These are phyloP conservation scores for Acanthamoeba healyi DNA, from an alignment of 208 protist species.

Conservation along the genomic window DNA sequence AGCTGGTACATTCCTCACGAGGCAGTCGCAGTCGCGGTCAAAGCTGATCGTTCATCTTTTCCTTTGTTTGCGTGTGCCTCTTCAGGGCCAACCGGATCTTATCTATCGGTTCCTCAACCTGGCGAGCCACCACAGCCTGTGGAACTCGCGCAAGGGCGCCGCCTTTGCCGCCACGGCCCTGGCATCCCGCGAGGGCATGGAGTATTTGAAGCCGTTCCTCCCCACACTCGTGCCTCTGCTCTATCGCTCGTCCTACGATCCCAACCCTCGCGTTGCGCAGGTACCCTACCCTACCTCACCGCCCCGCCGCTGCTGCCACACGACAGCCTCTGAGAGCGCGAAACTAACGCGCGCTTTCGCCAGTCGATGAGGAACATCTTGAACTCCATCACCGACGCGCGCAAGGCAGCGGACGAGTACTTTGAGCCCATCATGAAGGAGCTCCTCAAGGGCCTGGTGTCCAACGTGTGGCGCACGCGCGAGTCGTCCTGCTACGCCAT, in stretches of 20 bases:
- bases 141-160: conserved; percentile 86
- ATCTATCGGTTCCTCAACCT: conserved; percentile 86
- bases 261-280: conserved; percentile 80
- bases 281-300: background rate
- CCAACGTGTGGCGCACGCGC: conserved; percentile 81
- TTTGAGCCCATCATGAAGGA: conserved; percentile 84
- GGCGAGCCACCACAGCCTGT: conserved; percentile 83
- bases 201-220: conserved; percentile 80
- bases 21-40: too few relatives aligned
- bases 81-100: conserved; percentile 82
- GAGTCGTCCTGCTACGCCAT: conserved; percentile 75
- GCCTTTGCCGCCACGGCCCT: conserved; percentile 83
- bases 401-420: conserved; percentile 70
- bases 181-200: conserved; percentile 42
- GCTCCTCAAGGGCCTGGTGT: conserved; percentile 78
- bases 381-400: conserved; percentile 48
- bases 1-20: conserved; percentile 78
- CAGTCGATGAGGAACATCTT: conserved; percentile 74
- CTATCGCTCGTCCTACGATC: conserved; percentile 81
- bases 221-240: conserved; percentile 79
- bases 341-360: background rate
- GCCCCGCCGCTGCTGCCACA: too few relatives aligned
- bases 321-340: too few relatives aligned
- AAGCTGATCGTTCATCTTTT: too few relatives aligned
- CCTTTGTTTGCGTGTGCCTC: too few relatives aligned